A percentile compares a stretch with the other conserved stretches of the same genome.
Conservation (phyloP, 2,329 filamentous ascomycete genomes). For the Talaromyces piceae region DNA sequence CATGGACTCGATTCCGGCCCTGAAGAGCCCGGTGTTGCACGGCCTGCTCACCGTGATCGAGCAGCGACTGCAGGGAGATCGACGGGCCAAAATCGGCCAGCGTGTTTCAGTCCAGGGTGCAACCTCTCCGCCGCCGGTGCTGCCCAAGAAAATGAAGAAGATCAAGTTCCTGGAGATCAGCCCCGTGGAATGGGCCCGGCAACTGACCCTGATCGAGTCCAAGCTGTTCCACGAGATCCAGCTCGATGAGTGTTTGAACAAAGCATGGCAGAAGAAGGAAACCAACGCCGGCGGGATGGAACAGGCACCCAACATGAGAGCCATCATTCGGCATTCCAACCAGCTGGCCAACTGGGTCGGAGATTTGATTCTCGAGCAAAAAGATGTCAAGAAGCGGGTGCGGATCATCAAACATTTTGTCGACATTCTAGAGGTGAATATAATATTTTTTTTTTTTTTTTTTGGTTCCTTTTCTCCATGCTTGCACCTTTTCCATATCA, state of each 20-base stretch:
- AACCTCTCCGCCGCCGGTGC: slow-evolving; percentile 73
- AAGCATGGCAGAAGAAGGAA: slow-evolving; percentile 93
- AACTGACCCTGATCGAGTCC: slow-evolving; percentile 89
- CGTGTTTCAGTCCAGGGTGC: slow-evolving; percentile 73
- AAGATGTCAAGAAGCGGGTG: slow-evolving; percentile 84
- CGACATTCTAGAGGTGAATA: slow-evolving; percentile 82
- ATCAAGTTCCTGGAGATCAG: slow-evolving; percentile 94
- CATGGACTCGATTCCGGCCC: slow-evolving; percentile 21
- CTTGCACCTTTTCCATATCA: no score
- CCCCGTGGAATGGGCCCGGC: slow-evolving; percentile 81
- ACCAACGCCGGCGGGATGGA: slow-evolving; percentile 53
- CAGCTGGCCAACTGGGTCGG: slow-evolving; percentile 97
- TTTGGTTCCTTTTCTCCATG: no score
- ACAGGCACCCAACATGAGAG: slow-evolving; percentile 82
- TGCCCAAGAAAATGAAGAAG: slow-evolving; percentile 97
- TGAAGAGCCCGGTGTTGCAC: slow-evolving; percentile 40
- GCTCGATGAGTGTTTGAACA: slow-evolving; percentile 84
- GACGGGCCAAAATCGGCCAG: slow-evolving; percentile 64
- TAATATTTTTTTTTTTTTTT: slow-evolving; percentile 19
- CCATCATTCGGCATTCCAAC: slow-evolving; percentile 89
- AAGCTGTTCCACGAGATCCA: slow-evolving; percentile 85
- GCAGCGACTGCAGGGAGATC: slow-evolving; percentile 74
- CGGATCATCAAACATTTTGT: slow-evolving; percentile 96
- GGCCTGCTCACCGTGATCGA: slow-evolving; percentile 76
- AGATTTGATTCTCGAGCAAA: slow-evolving; percentile 87